These are phyloP conservation scores for Curvularia sp. DNA, from an alignment of 2,329 filamentous ascomycete species.

Conservation along the genomic window DNA sequence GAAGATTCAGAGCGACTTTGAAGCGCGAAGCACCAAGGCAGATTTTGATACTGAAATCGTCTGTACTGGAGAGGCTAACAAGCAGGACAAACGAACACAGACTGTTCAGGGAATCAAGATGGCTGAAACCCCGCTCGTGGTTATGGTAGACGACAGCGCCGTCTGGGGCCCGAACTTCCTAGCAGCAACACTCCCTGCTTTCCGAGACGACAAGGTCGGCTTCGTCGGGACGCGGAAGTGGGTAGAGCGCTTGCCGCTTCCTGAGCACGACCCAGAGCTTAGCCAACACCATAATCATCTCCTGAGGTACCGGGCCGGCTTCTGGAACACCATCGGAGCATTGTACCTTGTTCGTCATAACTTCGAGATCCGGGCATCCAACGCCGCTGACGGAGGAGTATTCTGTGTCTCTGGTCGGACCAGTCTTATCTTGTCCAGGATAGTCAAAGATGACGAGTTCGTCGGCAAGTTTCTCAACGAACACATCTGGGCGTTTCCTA, in stretches of 20 bases:
- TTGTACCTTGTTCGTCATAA: constrained; percentile 46
- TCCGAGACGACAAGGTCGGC: constrained; percentile 26
- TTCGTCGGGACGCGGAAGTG: constrained; percentile 37
- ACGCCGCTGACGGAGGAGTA: constrained; percentile 43
- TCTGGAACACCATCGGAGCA: constrained; percentile 35
- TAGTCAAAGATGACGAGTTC: constrained; percentile 35
- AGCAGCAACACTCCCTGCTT: constrained; percentile 25
- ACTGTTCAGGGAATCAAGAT: constrained; percentile 17
- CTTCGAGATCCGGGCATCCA: constrained; percentile 43
- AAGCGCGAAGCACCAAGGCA: not conserved
- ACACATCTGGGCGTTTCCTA: constrained; percentile 5
- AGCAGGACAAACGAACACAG: constrained; percentile 34
- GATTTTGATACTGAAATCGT: constrained; percentile 5
- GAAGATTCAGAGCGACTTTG: constrained; percentile 4
- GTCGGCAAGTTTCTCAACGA: constrained; percentile 30
- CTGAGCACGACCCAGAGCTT: not conserved
- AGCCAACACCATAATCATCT: constrained; percentile 7
- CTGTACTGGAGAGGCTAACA: constrained; percentile 13
- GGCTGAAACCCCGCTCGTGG: constrained; percentile 21
- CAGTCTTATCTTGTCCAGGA: constrained; percentile 30
- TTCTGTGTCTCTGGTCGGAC: constrained; percentile 47
- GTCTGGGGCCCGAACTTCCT: constrained; percentile 30
- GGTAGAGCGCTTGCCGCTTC: constrained; percentile 24
- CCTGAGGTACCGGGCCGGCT: constrained; percentile 21
- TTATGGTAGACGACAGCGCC: constrained; percentile 31